Evolutionary conservation across 306 rosid species (phyloP).

Genomic region (Hippophae tibetana): DNA sequence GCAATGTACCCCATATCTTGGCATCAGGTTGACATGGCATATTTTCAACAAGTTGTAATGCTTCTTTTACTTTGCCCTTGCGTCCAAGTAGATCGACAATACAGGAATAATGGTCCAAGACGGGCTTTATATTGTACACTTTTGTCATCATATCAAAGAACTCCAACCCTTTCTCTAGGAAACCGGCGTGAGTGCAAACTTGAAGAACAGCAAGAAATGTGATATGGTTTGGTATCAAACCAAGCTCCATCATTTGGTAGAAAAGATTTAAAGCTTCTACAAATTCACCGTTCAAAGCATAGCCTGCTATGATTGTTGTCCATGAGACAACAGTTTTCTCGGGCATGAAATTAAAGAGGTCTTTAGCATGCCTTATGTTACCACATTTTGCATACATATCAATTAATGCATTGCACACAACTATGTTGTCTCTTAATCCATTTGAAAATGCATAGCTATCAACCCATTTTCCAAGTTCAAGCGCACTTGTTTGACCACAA

Average conservation of each 20-base stretch:
- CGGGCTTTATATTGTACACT: constrained; percentile 31
- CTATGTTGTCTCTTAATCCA: constrained; percentile 35
- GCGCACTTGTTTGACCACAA: constrained; percentile 42
- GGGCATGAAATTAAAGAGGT: constrained; percentile 32
- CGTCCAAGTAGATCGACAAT: constrained; percentile 56
- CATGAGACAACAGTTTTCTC: constrained; percentile 52
- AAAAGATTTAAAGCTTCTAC: constrained; percentile 48
- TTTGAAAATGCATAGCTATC: constrained; percentile 30
- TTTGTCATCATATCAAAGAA: constrained; percentile 38
- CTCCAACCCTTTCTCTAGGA: constrained; percentile 52
- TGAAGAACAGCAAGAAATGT: constrained; percentile 70
- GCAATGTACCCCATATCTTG: constrained; percentile 62
- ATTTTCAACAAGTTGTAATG: constrained; percentile 35
- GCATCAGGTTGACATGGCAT: constrained; percentile 54
- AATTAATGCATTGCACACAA: constrained; percentile 59
- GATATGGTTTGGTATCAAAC: constrained; percentile 46
- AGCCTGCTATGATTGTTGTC: constrained; percentile 56
- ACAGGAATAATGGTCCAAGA: constrained; percentile 66
- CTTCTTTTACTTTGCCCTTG: constrained; percentile 43
- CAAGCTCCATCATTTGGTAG: constrained; percentile 32
- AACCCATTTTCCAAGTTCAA: constrained; percentile 53
- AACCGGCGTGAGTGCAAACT: constrained; percentile 66
- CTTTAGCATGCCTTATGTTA: constrained; percentile 32
- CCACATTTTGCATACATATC: constrained; percentile 81
- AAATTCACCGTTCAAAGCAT: constrained; percentile 57